Base-by-base conservation (phyloP, 2,329 filamentous ascomycete species). In the Alternaria sp. region DNA sequence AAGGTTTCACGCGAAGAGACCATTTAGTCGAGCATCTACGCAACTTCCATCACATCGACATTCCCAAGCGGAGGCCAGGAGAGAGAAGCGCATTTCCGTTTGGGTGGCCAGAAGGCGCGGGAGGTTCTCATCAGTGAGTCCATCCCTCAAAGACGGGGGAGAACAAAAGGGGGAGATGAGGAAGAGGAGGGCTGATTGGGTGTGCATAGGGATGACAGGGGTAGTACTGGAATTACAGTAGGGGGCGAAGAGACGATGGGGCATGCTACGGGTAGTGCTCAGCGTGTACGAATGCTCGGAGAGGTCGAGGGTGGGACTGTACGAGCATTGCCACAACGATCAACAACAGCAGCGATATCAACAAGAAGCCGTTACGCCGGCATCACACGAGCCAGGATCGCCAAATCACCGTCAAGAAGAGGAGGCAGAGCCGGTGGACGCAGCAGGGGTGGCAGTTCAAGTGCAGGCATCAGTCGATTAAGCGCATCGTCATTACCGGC, bases 21-120 rank as follows among this genome's bases (percentile, higher is more conserved):
- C 86, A 88, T 68, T 77, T 87, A 41, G 80, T 80, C 39, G 87
- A 88, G 68, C 87, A 89, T 70, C 71, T 85, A 53, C 78, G 86
- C 53, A 84, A 84, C 43, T 86, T 83, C 61, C 87, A 88, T 68
- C 80, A 83, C 55, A 72, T 81, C 46, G 78, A 84, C 49, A 79
- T 81, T 42, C 79, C 78, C 18, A 82, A 81, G 68, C 64, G 75
- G 32, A 62, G 63, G 51, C 71, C 74, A 5, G 74, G 74, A 8
- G 74, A 78, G 64, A 65, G 74, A 4, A 70, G 63, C 11, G 74
- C 74, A 4, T 70, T 74, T 34, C 72, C 72, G 2, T 64, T 72
- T 53, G 74, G 73, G 5, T 70, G 65, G 61, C 66, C 66, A 2
- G 63, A 67, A 16, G 36, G 24, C 18, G n/a, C 26, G 51, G 34